A percentile compares a stretch with the other conserved stretches of the same genome.
These are phyloP conservation scores for Dryas drummondii DNA, from an alignment of 306 rosid genomes.

Conservation along the genomic window DNA sequence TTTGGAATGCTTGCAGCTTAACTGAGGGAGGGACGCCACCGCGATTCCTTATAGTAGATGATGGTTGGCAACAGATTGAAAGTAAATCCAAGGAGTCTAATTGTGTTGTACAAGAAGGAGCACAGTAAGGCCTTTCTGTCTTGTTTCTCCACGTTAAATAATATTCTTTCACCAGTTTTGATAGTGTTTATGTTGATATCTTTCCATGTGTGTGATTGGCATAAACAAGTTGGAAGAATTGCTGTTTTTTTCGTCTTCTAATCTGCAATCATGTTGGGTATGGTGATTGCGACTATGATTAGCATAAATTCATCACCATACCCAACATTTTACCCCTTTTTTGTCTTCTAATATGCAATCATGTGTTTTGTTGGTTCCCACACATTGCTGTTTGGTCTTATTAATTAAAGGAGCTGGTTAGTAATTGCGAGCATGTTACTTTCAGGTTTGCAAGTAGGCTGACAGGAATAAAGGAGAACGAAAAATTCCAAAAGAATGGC, in stretches of 20 bases:
- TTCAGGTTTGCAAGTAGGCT: slow-evolving; percentile 86
- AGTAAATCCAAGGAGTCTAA: slow-evolving; percentile 51
- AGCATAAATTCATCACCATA: too few species aligned
- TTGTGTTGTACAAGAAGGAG: slow-evolving; percentile 84
- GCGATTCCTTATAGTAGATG: slow-evolving; percentile 83
- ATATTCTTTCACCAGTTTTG: neutral
- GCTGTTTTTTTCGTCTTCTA: neutral
- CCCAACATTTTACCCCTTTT: neutral
- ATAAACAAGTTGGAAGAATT: neutral
- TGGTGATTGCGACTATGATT: too few species aligned
- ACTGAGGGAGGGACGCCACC: slow-evolving; percentile 88
- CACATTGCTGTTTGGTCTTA: slow-evolving; percentile 3
- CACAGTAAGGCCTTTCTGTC: slow-evolving; percentile 62
- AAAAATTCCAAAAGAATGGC: slow-evolving; percentile 68
- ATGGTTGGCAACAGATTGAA: slow-evolving; percentile 99
- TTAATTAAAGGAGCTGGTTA: neutral
- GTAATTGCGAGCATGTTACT: slow-evolving; percentile 17
- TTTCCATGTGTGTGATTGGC: neutral
- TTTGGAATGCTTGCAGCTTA: slow-evolving; percentile 54
- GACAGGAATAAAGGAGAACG: slow-evolving; percentile 86
- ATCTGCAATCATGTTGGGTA: neutral
- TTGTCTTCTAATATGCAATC: neutral
- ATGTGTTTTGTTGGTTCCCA: neutral
- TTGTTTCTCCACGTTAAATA: neutral
- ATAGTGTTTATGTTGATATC: neutral